phyloP scores from a whole-genome alignment of 768 basidiomycete genomes.

The Gymnopilus junonius region DNA sequence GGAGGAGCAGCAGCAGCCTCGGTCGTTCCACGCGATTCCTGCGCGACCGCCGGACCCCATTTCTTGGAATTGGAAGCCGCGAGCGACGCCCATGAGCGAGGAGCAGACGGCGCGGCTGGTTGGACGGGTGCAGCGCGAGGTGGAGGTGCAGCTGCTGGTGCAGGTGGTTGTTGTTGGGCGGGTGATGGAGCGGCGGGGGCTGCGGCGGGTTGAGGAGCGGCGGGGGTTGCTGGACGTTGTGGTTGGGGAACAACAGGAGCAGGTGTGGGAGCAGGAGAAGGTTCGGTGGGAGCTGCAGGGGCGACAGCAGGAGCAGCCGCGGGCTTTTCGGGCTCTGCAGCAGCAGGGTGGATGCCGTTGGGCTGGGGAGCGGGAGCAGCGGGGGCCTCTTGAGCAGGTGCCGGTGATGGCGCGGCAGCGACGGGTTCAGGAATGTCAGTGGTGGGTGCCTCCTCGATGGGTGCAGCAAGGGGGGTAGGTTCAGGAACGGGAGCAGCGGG shows the following conservation, averaged over 20 bases:
- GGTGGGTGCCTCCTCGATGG: constrained; percentile 46
- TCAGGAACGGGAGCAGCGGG: constrained; percentile 31
- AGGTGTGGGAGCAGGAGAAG: constrained; percentile 38
- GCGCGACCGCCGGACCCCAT: constrained; percentile 85
- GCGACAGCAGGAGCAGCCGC: constrained; percentile 26
- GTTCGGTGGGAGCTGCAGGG: constrained; percentile 27
- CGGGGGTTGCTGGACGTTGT: constrained; percentile 30
- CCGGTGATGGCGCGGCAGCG: constrained; percentile 38
- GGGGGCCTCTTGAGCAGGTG: constrained; percentile 29
- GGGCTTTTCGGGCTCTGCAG: constrained; percentile 40
- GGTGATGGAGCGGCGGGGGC: constrained; percentile 31
- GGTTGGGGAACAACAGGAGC: constrained; percentile 28
- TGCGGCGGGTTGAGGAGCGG: constrained; percentile 43
- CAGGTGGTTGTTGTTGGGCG: constrained; percentile 23
- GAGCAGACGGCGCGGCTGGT: constrained; percentile 50
- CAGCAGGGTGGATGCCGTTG: constrained; percentile 40
- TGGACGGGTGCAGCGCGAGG: constrained; percentile 36
- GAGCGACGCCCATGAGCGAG: constrained; percentile 91
- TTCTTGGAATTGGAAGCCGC: constrained; percentile 83
- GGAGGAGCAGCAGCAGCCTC: constrained; percentile 54
- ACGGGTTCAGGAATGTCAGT: constrained; percentile 43
- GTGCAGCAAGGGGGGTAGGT: constrained; percentile 30
- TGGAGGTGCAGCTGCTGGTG: constrained; percentile 34
- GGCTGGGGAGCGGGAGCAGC: constrained; percentile 31
- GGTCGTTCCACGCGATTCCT: constrained; percentile 76